Base-by-base conservation (phyloP, 2,329 filamentous ascomycete genomes). In the Exophiala calicioides region DNA sequence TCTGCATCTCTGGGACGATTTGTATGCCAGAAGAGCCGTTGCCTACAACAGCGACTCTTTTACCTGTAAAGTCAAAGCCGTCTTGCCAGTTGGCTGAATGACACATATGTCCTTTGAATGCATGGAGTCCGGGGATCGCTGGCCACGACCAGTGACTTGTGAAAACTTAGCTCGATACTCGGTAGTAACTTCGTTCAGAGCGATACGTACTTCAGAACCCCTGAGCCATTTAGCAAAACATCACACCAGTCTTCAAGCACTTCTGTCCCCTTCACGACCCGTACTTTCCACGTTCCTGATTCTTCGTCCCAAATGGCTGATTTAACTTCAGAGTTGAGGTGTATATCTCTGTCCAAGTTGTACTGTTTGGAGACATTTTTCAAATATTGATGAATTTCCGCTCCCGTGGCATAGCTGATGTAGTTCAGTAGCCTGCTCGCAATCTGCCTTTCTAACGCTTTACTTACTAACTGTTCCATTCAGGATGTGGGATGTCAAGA, bases 381-480 rank as follows among this genome's bases (percentile, higher is more conserved):
- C 58, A 70, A 65, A 50, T 74, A 74, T n/a, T 67, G 63, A 8
- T 63, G 62, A 30, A 74, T 73, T 53, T 73, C 71, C 10, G 56
- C 47, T 1, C 67, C 68, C 5, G 57, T 60, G 6, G 69, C 66
- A 44, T 69, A 73, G 31, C 69, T 41, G 19, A 20, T 10, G 7
- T 5, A n/a, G 13, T 8, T 29, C 19, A 12, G 16, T 5, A 12
- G 16, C 5, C 18, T 12, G 8, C 6, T 15, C 5, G 29, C 13
- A 24, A 5, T 6, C 5, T 9, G 8, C 13, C 8, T 10, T 40
- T 27, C 13, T 5, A 27, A 7, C 16, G 30, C 15, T 19, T 6
- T 27, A 37, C 46, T 44, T 18, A 49, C 46, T 38, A 67, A 10
- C 66, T 60, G 1, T 60, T 65, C 69, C 69, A 73, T 23, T 70